A percentile compares a stretch with the other conserved stretches of the same genome.
Conservation (phyloP, 164 flowering plant genomes). For the Aristolochia californica region DNA sequence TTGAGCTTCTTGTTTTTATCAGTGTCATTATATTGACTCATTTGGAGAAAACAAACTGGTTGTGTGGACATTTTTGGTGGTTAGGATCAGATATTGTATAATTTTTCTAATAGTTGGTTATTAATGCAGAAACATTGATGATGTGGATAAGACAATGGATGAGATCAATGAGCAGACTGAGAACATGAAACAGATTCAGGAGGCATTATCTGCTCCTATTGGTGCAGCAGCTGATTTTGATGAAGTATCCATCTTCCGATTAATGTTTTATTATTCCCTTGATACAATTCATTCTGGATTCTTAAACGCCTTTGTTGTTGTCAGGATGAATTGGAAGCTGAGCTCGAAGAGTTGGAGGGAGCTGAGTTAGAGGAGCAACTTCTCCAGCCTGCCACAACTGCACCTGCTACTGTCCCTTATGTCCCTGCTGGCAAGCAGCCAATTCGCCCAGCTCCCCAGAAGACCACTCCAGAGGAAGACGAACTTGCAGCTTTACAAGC, state of each 20-base stretch:
- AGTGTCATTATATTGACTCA: no score
- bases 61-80: no score
- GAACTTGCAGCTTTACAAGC: slow-evolving; percentile 41
- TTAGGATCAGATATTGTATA: neutral
- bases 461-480: slow-evolving; percentile 35
- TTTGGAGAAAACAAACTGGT: no score
- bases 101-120: neutral
- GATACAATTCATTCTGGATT: neutral
- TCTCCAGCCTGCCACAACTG: slow-evolving; percentile 35
- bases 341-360: slow-evolving; percentile 43
- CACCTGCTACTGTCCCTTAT: slow-evolving; percentile 25
- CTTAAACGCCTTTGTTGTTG: slow-evolving; percentile 3
- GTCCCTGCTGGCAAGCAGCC: slow-evolving; percentile 30
- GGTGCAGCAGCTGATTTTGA: slow-evolving; percentile 45
- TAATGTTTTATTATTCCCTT: neutral
- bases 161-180: slow-evolving; percentile 52
- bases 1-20: no score
- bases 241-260: slow-evolving; percentile 16
- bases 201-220: slow-evolving; percentile 34
- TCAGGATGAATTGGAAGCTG: slow-evolving; percentile 49
- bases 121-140: slow-evolving; percentile 37
- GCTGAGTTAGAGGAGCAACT: slow-evolving; percentile 46
- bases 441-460: slow-evolving; percentile 25
- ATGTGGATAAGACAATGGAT: slow-evolving; percentile 52
- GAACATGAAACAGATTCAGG: slow-evolving; percentile 46